These are phyloP conservation scores for Amoeboaphelidium occidentale DNA, from an alignment of 371 early-diverging fungal genomes.

Conservation along the genomic window DNA sequence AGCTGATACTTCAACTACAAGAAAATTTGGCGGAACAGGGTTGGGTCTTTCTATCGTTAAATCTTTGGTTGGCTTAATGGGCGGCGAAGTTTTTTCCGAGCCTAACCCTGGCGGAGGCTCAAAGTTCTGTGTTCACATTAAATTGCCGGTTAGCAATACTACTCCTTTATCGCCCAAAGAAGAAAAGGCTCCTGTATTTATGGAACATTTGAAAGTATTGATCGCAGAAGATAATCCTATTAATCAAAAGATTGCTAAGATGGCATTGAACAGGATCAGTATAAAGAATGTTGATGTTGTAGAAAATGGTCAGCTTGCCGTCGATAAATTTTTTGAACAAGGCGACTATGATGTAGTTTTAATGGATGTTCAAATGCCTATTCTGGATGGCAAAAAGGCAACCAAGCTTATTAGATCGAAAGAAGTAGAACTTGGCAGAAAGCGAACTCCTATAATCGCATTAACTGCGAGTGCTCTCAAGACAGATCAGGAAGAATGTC, in stretches of 20 bases:
- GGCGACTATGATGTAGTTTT: constrained; percentile 17
- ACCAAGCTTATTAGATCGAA: constrained; percentile 21
- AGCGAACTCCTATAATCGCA: constrained; percentile 33
- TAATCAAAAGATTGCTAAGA: constrained; percentile 28
- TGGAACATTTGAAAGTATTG: constrained; percentile 7
- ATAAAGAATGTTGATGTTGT: constrained; percentile 21
- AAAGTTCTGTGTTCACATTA: constrained; percentile 33
- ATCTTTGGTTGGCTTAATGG: constrained; percentile 43
- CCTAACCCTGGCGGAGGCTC: constrained; percentile 38
- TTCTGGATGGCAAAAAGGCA: constrained; percentile 33
- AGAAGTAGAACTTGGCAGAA: not conserved
- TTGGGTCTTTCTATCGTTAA: constrained; percentile 55
- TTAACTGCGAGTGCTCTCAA: constrained; percentile 36
- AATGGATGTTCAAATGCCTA: constrained; percentile 35
- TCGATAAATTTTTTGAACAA: constrained; percentile 18
- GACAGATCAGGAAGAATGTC: not conserved
- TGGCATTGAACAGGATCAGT: constrained; percentile 23
- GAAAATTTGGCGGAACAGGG: constrained; percentile 60
- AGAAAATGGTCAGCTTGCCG: constrained; percentile 24
- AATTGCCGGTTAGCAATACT: constrained; percentile 23
- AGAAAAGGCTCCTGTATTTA: not conserved
- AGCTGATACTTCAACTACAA: constrained; percentile 51
- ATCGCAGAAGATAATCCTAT: constrained; percentile 30
- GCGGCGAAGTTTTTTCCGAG: constrained; percentile 48
- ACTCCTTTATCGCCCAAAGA: constrained; percentile 15